Percentiles rank a stretch among this genome's conserved stretches.
Conservation (phyloP, 1,284 basidiomycete genomes). For the Boletellus sp. region DNA sequence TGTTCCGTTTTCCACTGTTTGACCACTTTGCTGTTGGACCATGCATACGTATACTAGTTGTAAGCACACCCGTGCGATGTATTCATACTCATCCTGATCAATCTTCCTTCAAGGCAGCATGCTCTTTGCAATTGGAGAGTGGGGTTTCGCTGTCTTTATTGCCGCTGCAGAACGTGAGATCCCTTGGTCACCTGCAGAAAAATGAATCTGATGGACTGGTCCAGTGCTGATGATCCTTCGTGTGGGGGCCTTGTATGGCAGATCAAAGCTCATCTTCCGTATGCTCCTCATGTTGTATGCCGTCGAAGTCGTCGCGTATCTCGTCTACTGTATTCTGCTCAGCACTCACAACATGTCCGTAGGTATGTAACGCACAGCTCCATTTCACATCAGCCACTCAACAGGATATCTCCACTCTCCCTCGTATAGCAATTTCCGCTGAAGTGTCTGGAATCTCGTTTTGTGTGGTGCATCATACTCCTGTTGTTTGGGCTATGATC, state of each 20-base stretch:
- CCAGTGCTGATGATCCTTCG: slow-evolving; percentile 1
- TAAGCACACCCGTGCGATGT: too few relatives aligned
- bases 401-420: neutral
- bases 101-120: too few relatives aligned
- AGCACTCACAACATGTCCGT: neutral
- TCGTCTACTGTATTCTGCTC: neutral
- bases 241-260: neutral
- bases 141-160: too few relatives aligned
- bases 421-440: neutral
- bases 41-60: too few relatives aligned
- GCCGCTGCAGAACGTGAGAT: neutral
- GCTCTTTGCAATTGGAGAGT: too few relatives aligned
- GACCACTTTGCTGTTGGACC: too few relatives aligned
- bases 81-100: too few relatives aligned
- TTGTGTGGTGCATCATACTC: neutral
- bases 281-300: neutral
- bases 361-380: neutral
- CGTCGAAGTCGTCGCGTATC: neutral
- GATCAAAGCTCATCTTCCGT: neutral
- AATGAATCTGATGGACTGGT: neutral
- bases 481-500: neutral
- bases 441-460: neutral
- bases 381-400: too few relatives aligned
- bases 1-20: too few relatives aligned
- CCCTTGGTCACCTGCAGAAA: neutral